Base-by-base conservation (phyloP, 495 filamentous ascomycete genomes). In the Aspergillus bertholletiae region DNA sequence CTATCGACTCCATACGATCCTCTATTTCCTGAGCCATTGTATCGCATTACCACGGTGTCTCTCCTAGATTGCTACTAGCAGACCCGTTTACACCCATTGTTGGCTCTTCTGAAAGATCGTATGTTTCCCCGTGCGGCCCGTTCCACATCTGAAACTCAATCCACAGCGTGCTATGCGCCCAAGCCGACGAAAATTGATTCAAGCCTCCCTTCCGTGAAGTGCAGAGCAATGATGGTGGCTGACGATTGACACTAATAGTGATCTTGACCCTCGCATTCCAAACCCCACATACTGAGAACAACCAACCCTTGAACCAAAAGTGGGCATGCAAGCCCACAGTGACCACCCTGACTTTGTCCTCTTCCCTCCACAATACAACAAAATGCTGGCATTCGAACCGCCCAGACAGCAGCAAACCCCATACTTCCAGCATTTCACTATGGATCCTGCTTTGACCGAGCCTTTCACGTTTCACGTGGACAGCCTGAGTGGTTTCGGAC, bases 311-410 rank as follows among this genome's bases (percentile, higher is more conserved):
- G 41, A n/a, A 39, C 44, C 30, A 46, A 49, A 48, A 52, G 28
- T 43, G 40, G 47, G 52, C 52, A 61, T 61, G 61, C 58, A 61
- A 54, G 58, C 18, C 49, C 55, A 61, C 37, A 30, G 20, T 5
- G 53, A 59, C 12, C 46, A 48, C 32, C 26, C 61, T 41, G 67
- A 71, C 49, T 71, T 69, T 46, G 59, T 65, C 24, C 62, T 68
- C 9, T 70, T 61, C 20, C 60, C 61, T 27, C 40, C 47, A 26
- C 54, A 47, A 37, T 40, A 46, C 9, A 58, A 43, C 63, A 74
- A 66, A 27, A 77, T 73, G 72, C 51, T 75, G 54, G 68, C 73
- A 28, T 9, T 77, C n/a, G 70, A 74, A 45, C 51, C 70, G 35
- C 58, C 70, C 47, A 62, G 67, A 63, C 61, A 70, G 35, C 74